Evolutionary conservation across 139 green algal species (phyloP).

Genomic region (Limnomonas spitsbergensis): DNA sequence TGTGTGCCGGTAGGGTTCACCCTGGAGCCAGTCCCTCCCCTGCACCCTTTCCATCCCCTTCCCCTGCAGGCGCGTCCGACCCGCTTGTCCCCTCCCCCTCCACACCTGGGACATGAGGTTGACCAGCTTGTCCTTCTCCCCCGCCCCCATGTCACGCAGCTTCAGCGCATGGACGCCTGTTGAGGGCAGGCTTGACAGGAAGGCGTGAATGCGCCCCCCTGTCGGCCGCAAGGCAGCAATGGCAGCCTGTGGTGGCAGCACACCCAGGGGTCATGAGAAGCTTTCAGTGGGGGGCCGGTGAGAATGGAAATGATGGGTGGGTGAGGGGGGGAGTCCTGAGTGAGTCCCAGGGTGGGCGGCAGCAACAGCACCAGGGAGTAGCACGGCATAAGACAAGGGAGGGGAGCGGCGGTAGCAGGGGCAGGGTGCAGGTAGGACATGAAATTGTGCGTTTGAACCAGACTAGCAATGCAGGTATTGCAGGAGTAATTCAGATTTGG

Average conservation of each 20-base stretch:
- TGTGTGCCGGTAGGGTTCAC: no score
- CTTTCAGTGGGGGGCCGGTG: no score
- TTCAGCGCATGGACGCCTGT: conserved; percentile 58
- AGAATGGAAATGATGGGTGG: no score
- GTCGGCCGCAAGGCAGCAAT: conserved; percentile 64
- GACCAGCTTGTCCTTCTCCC: conserved; percentile 60
- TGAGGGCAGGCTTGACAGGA: conserved; percentile 65
- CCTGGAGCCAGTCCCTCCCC: not conserved
- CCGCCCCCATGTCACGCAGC: conserved; percentile 34
- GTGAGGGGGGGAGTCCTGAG: no score
- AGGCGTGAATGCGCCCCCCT: conserved; percentile 80
- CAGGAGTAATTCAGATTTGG: no score
- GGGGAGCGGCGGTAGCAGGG: no score
- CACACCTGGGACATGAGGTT: conserved; percentile 28
- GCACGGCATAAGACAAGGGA: no score
- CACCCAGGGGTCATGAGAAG: not conserved
- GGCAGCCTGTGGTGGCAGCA: conserved; percentile 39
- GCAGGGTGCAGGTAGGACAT: no score
- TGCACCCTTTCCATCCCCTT: not conserved
- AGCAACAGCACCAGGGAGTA: no score
- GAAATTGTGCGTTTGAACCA: no score
- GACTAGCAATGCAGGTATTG: no score
- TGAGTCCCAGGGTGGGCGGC: no score
- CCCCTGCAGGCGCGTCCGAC: not conserved
- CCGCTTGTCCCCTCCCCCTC: not conserved